These are phyloP conservation scores for Capsaspora owczarzaki DNA, from an alignment of 78 protist species.

Conservation along the genomic window DNA sequence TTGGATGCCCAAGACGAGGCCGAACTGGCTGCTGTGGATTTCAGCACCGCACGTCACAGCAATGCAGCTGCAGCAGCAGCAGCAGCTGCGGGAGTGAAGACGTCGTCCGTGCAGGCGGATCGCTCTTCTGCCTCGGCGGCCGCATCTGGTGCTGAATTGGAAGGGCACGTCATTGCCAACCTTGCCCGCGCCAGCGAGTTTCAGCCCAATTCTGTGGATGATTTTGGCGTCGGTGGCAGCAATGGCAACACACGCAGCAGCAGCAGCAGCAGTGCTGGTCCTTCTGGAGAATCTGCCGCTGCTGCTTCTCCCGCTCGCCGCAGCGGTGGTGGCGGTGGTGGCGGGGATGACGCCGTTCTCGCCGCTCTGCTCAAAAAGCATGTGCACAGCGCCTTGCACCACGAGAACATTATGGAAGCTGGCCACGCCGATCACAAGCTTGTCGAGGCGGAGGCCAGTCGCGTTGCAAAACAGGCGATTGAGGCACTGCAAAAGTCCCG, in stretches of 20 bases:
- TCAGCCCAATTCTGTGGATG: no score
- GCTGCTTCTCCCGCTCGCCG: background rate
- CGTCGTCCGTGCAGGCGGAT: background rate
- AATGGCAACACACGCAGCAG: background rate
- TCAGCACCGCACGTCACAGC: background rate
- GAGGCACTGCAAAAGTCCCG: constrained; percentile 1
- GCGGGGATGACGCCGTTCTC: background rate
- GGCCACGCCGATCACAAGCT: background rate
- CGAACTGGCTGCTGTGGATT: background rate
- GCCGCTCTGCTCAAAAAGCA: background rate
- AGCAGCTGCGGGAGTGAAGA: background rate
- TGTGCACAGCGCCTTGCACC: constrained; percentile 18
- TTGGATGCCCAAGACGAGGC: background rate
- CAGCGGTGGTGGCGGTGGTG: background rate
- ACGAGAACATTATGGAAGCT: constrained; percentile 19
- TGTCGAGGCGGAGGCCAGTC: constrained; percentile 5
- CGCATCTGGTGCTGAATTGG: no score
- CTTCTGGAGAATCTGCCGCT: no score
- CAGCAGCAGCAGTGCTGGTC: no score
- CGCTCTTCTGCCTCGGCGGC: background rate
- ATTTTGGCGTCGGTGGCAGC: background rate
- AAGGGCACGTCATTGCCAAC: no score
- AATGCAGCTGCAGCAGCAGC: background rate
- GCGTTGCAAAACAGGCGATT: constrained; percentile 3
- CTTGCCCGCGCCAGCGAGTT: no score